Evolutionary conservation across 345 rosid genomes (phyloP).

Genomic region (Microthlaspi erraticum): DNA sequence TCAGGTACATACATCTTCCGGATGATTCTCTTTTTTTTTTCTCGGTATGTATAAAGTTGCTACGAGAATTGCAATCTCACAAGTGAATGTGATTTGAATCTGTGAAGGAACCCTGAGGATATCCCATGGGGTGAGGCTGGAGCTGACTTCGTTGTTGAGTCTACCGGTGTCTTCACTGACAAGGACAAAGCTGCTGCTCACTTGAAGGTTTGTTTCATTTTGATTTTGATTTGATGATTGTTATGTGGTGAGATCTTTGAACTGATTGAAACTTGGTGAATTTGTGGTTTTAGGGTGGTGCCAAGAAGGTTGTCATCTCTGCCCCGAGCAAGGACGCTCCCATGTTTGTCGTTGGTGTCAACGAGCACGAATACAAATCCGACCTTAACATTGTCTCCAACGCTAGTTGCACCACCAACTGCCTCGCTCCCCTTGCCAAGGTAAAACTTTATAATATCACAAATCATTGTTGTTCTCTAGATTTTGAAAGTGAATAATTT

Average conservation of each 20-base stretch:
- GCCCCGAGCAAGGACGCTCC: slow-evolving; percentile 97
- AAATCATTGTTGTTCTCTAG: too few relatives aligned
- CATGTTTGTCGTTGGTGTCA: slow-evolving; percentile 95
- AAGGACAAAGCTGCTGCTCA: slow-evolving; percentile 96
- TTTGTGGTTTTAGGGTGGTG: slow-evolving; percentile 70
- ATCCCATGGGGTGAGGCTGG: slow-evolving; percentile 85
- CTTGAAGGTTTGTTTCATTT: slow-evolving; percentile 65
- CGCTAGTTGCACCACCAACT: slow-evolving; percentile 98
- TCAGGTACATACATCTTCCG: slow-evolving; percentile 53
- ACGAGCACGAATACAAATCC: slow-evolving; percentile 85
- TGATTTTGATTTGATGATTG: neutral
- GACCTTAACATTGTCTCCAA: slow-evolving; percentile 80
- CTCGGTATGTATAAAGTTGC: neutral
- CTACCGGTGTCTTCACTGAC: slow-evolving; percentile 95
- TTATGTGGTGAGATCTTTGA: neutral
- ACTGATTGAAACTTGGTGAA: slow-evolving; percentile 8
- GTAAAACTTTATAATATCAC: slow-evolving; percentile 28
- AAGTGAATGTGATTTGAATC: neutral
- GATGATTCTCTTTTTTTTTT: neutral
- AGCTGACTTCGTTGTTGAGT: slow-evolving; percentile 82
- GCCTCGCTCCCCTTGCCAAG: slow-evolving; percentile 97
- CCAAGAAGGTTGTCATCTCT: slow-evolving; percentile 92
- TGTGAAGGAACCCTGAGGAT: slow-evolving; percentile 88
- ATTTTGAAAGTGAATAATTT: neutral
- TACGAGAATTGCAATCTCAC: neutral